Conservation (phyloP, 2,329 filamentous ascomycete genomes). For the Bretziella fagacearum region DNA sequence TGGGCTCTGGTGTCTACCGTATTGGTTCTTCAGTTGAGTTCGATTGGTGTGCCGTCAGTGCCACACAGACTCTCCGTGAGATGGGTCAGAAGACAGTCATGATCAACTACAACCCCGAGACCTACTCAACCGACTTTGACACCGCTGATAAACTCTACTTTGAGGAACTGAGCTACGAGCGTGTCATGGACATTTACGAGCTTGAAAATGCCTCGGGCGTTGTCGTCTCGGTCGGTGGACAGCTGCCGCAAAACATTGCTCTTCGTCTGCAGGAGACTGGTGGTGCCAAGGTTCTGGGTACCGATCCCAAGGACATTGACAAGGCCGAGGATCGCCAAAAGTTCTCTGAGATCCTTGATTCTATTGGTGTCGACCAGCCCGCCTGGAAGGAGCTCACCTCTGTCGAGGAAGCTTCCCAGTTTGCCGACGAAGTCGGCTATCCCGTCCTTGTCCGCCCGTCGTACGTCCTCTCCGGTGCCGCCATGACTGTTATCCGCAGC, state of each 20-base stretch:
- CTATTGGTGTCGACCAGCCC: constrained; percentile 90
- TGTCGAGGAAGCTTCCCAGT: constrained; percentile 69
- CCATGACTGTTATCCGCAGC: constrained; percentile 92
- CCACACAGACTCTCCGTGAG: constrained; percentile 61
- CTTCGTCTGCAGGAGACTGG: constrained; percentile 83
- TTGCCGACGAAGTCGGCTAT: constrained; percentile 73
- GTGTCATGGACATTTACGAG: constrained; percentile 98
- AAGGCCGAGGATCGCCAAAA: constrained; percentile 97
- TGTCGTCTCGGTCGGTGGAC: constrained; percentile 88
- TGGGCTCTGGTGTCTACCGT: constrained; percentile 91
- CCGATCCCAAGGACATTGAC: constrained; percentile 86
- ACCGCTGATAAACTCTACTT: constrained; percentile 87
- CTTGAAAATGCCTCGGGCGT: constrained; percentile 72
- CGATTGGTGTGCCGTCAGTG: constrained; percentile 93
- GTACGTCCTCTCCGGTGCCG: constrained; percentile 92
- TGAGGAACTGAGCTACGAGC: constrained; percentile 89
- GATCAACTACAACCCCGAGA: constrained; percentile 88
- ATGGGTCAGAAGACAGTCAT: constrained; percentile 96
- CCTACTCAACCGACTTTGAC: constrained; percentile 70
- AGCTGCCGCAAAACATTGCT: constrained; percentile 94
- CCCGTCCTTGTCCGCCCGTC: constrained; percentile 87
- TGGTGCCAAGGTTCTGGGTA: constrained; percentile 79
- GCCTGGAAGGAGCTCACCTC: constrained; percentile 96
- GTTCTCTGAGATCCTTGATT: constrained; percentile 93
- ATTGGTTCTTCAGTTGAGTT: constrained; percentile 98